phyloP scores from a whole-genome alignment of 108 stramenopile genomes.

The Discostella stelligeroides region DNA sequence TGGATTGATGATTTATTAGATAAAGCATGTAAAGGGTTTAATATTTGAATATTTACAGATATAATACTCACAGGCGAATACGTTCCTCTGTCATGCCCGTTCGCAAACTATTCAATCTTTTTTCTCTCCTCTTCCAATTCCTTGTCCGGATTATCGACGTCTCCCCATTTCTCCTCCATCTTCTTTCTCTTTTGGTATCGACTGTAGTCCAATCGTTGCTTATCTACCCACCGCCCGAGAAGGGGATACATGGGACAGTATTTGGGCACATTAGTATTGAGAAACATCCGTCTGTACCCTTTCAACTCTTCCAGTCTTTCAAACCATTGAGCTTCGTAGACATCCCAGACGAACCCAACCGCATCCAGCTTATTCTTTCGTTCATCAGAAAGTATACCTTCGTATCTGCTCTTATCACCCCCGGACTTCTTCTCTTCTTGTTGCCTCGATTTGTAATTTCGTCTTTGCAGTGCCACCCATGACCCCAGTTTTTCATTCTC shows the following conservation, averaged over 20 bases:
- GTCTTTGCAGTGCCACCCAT: slow-evolving; percentile 59
- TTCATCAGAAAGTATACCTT: slow-evolving; percentile 35
- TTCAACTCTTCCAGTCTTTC: slow-evolving; percentile 44
- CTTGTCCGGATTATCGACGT: slow-evolving; percentile 7
- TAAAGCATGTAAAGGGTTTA: too few species aligned
- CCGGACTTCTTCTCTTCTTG: background rate
- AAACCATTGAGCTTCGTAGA: slow-evolving; percentile 43
- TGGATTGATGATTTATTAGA: too few species aligned
- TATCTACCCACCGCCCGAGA: slow-evolving; percentile 63
- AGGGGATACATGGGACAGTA: slow-evolving; percentile 38
- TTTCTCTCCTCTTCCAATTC: slow-evolving; percentile 14
- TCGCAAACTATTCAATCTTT: slow-evolving; percentile 12
- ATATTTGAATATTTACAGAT: too few species aligned
- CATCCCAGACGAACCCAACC: slow-evolving; percentile 52
- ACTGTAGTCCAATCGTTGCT: slow-evolving; percentile 51
- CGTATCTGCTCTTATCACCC: slow-evolving; percentile 1
- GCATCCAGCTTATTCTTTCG: slow-evolving; percentile 43
- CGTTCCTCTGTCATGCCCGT: slow-evolving; percentile 52
- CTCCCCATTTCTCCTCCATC: slow-evolving; percentile 12
- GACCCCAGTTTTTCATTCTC: slow-evolving; percentile 41
- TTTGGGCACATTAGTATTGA: slow-evolving; percentile 58
- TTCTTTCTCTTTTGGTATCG: slow-evolving; percentile 34
- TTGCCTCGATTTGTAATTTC: slow-evolving; percentile 31
- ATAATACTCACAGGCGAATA: too few species aligned
- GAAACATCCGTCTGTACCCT: slow-evolving; percentile 49